Conservation (phyloP, 148 eudicot species). For the Beta vulgaris region DNA sequence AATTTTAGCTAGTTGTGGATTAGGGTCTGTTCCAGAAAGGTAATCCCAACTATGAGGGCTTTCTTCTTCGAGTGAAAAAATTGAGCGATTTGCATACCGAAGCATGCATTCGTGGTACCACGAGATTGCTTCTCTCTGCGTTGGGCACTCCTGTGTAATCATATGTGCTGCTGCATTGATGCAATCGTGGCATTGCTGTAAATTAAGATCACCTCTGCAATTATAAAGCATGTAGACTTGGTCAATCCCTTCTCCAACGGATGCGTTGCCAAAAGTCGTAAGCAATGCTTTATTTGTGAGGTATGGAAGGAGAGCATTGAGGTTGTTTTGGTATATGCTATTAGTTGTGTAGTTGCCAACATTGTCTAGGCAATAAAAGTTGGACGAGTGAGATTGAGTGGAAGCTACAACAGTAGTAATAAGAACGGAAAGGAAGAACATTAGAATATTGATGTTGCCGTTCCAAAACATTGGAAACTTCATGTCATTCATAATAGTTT, state of each 20-base stretch:
- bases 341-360: conserved; percentile 11
- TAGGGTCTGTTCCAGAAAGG: no score
- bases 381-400: background rate
- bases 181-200: conserved; percentile 21
- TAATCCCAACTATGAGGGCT: no score
- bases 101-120: conserved; percentile 21
- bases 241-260: conserved; percentile 10
- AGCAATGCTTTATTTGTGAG: background rate
- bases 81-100: conserved; percentile 19
- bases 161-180: background rate
- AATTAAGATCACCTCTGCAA: conserved; percentile 23
- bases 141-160: background rate
- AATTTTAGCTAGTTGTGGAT: background rate
- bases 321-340: conserved; percentile 15
- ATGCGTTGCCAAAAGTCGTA: background rate
- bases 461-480: no score
- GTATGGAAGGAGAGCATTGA: conserved; percentile 1
- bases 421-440: no score
- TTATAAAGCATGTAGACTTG: conserved; percentile 4
- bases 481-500: no score
- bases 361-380: background rate
- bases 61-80: conserved; percentile 5
- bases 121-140: background rate
- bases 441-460: no score
- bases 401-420: no score